A percentile compares a stretch with the other conserved stretches of the same genome.
Evolutionary conservation across 495 filamentous ascomycete species (phyloP).

Genomic region (Podospora tetraspora): DNA sequence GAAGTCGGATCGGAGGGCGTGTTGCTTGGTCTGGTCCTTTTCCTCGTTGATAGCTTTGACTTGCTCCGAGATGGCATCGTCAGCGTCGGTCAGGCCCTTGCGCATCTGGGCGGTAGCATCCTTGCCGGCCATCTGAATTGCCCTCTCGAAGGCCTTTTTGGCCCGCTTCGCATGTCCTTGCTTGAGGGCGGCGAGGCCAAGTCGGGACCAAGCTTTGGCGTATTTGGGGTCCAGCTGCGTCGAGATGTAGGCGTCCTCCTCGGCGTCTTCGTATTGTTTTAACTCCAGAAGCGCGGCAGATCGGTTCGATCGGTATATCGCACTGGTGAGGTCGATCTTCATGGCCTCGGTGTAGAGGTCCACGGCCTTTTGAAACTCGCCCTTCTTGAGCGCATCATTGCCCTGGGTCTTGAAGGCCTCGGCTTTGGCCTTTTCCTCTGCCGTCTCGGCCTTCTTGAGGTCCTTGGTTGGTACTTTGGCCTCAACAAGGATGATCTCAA

Average conservation of each 20-base stretch:
- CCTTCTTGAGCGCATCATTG: neutral
- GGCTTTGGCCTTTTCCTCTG: slow-evolving; percentile 1
- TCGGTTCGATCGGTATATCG: slow-evolving; percentile 2
- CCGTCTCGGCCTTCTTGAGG: neutral
- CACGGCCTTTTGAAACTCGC: neutral
- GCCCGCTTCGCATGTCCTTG: neutral
- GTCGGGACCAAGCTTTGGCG: slow-evolving; percentile 1
- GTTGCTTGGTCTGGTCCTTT: neutral
- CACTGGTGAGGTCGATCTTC: slow-evolving; percentile 1
- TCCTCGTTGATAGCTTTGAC: neutral
- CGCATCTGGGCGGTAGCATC: neutral
- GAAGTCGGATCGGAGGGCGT: neutral
- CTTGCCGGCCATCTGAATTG: neutral
- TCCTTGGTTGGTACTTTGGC: neutral
- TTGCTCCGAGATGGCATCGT: neutral
- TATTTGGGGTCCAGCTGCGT: slow-evolving; percentile 1
- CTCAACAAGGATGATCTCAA: neutral
- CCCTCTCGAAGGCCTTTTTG: slow-evolving; percentile 2
- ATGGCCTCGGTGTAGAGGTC: slow-evolving; percentile 7
- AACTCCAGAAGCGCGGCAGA: neutral
- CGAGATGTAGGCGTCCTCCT: slow-evolving; percentile 2
- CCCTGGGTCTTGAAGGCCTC: slow-evolving; percentile 2
- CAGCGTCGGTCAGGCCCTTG: neutral
- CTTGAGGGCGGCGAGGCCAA: neutral
- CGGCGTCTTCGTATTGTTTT: neutral